phyloP scores from a whole-genome alignment of 1,284 basidiomycete genomes.

The Trichosporon coremiiforme region DNA sequence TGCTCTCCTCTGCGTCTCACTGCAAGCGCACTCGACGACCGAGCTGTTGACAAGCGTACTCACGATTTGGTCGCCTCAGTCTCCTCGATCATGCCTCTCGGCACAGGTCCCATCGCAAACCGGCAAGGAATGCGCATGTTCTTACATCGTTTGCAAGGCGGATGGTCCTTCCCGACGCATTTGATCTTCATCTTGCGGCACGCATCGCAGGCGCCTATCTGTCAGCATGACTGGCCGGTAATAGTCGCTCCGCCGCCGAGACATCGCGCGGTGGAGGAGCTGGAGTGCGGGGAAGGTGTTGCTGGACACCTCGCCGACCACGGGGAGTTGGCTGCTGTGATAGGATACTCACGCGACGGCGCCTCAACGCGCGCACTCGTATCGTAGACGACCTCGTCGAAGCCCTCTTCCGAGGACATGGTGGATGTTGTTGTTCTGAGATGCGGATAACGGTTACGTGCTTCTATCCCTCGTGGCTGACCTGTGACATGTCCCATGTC shows the following conservation, averaged over 20 bases:
- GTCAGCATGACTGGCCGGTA: slow-evolving; percentile 2
- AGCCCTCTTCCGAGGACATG: slow-evolving; percentile 11
- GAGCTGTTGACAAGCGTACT: not conserved
- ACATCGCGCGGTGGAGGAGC: not conserved
- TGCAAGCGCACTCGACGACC: not conserved
- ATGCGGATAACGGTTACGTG: not conserved
- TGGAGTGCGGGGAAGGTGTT: not conserved
- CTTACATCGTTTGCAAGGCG: slow-evolving; percentile 36
- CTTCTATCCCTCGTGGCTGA: slow-evolving; percentile 3
- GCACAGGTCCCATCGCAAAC: slow-evolving; percentile 25
- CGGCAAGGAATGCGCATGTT: slow-evolving; percentile 33
- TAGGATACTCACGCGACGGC: slow-evolving; percentile 3
- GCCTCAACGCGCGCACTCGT: slow-evolving; percentile 5
- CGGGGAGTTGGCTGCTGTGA: too few relatives aligned
- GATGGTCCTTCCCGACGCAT: slow-evolving; percentile 37
- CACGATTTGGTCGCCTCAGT: slow-evolving; percentile 18
- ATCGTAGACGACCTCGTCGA: slow-evolving; percentile 17
- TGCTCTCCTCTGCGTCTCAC: too few relatives aligned
- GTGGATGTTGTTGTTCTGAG: slow-evolving; percentile 7
- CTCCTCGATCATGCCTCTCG: slow-evolving; percentile 21
- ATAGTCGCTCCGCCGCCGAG: not conserved
- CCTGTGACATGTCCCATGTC: not conserved
- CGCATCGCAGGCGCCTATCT: slow-evolving; percentile 28
- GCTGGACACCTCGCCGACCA: not conserved
- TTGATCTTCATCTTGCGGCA: slow-evolving; percentile 37